These are phyloP conservation scores for Talaromyces funiculosus DNA, from an alignment of 2,329 filamentous ascomycete species.

Conservation along the genomic window DNA sequence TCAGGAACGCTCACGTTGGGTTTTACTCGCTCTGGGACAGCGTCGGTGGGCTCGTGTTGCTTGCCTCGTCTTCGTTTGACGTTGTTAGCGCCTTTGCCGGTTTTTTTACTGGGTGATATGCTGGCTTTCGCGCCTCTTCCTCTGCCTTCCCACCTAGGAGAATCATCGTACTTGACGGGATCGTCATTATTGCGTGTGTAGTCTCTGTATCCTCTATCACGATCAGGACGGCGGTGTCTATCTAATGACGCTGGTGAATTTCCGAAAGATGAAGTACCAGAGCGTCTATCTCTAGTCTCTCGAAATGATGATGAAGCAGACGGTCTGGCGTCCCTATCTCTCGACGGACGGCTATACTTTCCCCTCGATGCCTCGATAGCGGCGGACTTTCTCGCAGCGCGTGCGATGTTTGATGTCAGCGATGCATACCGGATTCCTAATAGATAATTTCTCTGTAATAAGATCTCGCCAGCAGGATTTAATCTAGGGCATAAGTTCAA, in stretches of 20 bases:
- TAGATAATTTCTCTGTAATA: constrained; percentile 13
- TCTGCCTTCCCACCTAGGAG: not conserved
- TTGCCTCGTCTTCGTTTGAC: constrained; percentile 9
- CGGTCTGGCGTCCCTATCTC: not conserved
- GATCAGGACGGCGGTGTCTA: not conserved
- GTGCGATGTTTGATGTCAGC: constrained; percentile 63
- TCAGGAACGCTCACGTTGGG: constrained; percentile 33
- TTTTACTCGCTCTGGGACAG: constrained; percentile 29
- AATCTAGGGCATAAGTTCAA: constrained; percentile 1
- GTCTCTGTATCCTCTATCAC: not conserved
- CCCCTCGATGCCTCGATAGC: constrained; percentile 8
- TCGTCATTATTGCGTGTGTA: not conserved
- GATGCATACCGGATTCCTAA: constrained; percentile 45
- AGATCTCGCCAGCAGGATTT: constrained; percentile 1
- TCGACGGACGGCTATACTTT: not conserved
- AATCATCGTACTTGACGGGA: not conserved
- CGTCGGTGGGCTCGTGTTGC: constrained; percentile 18
- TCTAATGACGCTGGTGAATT: not conserved
- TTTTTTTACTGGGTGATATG: not conserved
- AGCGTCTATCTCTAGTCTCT: not conserved
- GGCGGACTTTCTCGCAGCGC: constrained; percentile 53
- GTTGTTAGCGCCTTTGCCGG: constrained; percentile 1
- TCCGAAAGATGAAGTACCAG: not conserved
- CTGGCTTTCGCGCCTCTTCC: not conserved
- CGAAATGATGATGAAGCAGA: not conserved